Conservation (phyloP, 2,329 filamentous ascomycete genomes). For the Talaromyces sp. region DNA sequence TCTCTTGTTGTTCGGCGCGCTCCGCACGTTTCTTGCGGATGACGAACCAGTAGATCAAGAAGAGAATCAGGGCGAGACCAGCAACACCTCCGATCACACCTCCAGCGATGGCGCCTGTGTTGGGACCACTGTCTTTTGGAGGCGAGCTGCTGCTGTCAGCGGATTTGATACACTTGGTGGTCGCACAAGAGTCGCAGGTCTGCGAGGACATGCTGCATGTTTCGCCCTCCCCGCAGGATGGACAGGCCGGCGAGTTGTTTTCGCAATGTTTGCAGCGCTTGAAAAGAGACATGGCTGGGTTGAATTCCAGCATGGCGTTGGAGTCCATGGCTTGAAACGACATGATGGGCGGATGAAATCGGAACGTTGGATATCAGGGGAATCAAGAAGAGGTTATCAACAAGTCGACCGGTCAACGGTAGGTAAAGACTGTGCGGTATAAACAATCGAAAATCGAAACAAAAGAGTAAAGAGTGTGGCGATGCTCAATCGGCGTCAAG, state of each 20-base stretch:
- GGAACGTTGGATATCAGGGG: slow-evolving; percentile 2
- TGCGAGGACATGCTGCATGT: slow-evolving; percentile 63
- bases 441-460: slow-evolving; percentile 3
- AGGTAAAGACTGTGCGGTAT: slow-evolving; percentile 12
- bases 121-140: slow-evolving; percentile 54
- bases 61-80: slow-evolving; percentile 73
- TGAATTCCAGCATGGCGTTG: slow-evolving; percentile 18
- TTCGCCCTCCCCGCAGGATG: slow-evolving; percentile 57
- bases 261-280: slow-evolving; percentile 60
- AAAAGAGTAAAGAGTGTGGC: slow-evolving; percentile 29
- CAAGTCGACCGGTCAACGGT: slow-evolving; percentile 27
- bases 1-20: slow-evolving; percentile 59
- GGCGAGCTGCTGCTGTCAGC: neutral
- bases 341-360: slow-evolving; percentile 29
- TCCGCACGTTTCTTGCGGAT: slow-evolving; percentile 73
- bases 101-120: slow-evolving; percentile 84
- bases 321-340: slow-evolving; percentile 26
- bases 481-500: slow-evolving; percentile 39
- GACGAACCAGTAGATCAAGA: slow-evolving; percentile 84
- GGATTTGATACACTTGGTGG: slow-evolving; percentile 49
- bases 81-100: slow-evolving; percentile 84
- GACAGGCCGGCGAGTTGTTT: slow-evolving; percentile 57
- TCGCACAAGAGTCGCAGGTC: slow-evolving; percentile 63
- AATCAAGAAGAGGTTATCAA: slow-evolving; percentile 13
- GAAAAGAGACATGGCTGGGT: slow-evolving; percentile 31